Conservation (phyloP, 805 yeast genomes). For the Wickerhamiella parazyma region DNA sequence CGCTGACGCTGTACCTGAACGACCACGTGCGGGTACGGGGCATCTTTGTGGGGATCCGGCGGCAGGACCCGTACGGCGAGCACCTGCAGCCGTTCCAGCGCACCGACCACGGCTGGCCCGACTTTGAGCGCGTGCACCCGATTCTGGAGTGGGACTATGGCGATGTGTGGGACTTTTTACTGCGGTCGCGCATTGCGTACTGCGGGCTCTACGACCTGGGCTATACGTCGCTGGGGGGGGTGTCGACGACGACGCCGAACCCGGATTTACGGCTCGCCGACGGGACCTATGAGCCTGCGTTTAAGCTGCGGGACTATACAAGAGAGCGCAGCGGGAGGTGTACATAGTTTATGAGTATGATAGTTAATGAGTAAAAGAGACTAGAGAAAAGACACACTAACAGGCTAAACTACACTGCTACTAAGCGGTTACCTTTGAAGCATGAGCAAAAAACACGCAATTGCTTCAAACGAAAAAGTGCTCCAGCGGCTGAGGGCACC, state of each 20-base stretch:
- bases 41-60: conserved; percentile 75
- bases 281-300: conserved; percentile 40
- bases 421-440: too few relatives aligned
- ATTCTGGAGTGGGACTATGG: conserved; percentile 75
- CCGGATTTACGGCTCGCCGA: conserved; percentile 35
- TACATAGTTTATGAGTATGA: neutral
- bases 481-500: neutral
- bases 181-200: conserved; percentile 45
- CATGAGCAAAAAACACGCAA: conserved; percentile 4
- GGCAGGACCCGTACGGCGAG: conserved; percentile 74
- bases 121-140: conserved; percentile 73
- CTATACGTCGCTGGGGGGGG: conserved; percentile 81
- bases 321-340: conserved; percentile 30
- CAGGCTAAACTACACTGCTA: too few relatives aligned
- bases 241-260: conserved; percentile 54
- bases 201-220: conserved; percentile 72
- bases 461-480: neutral
- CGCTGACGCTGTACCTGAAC: conserved; percentile 50
- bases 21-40: conserved; percentile 45
- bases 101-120: conserved; percentile 90
- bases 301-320: conserved; percentile 34
- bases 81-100: conserved; percentile 44
- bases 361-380: too few relatives aligned
- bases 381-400: too few relatives aligned
- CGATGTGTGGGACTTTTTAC: conserved; percentile 70